Evolutionary conservation across 176 grass and related monocot species (phyloP).

Genomic region (Puccinellia tenuiflora): DNA sequence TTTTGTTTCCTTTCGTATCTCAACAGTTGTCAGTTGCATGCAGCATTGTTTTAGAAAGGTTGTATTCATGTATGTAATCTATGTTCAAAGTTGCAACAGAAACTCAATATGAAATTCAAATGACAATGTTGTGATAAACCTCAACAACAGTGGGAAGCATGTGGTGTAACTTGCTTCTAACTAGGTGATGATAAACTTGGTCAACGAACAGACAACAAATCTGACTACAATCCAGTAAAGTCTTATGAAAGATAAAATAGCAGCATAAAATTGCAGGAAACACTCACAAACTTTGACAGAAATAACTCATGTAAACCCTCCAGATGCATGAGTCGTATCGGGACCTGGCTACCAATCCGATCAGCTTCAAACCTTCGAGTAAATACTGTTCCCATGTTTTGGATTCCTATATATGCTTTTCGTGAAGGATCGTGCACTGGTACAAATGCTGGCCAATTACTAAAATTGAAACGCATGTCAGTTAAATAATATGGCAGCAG

Average conservation of each 20-base stretch:
- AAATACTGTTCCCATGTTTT: conserved; percentile 89
- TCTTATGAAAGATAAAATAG: neutral
- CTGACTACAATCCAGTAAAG: neutral
- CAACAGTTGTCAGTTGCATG: neutral
- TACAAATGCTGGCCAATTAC: conserved; percentile 97
- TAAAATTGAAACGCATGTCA: conserved; percentile 41
- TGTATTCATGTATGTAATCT: neutral
- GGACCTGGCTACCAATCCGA: conserved; percentile 91
- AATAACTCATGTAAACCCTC: conserved; percentile 97
- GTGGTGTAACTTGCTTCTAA: neutral
- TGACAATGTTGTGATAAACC: neutral
- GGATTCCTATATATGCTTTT: conserved; percentile 91
- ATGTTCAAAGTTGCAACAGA: neutral
- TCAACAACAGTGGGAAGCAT: neutral
- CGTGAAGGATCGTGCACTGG: conserved; percentile 91
- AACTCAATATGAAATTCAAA: neutral
- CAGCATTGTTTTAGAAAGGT: neutral
- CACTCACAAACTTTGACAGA: conserved; percentile 96
- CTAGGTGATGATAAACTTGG: neutral
- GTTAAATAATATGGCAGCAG: conserved; percentile 7
- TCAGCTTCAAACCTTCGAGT: conserved; percentile 98
- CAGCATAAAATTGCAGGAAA: neutral
- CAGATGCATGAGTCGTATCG: conserved; percentile 89
- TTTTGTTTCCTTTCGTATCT: neutral
- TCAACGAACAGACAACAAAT: conserved; percentile 10